Base-by-base conservation (phyloP, 345 rosid genomes). In the Erucastrum elatum region DNA sequence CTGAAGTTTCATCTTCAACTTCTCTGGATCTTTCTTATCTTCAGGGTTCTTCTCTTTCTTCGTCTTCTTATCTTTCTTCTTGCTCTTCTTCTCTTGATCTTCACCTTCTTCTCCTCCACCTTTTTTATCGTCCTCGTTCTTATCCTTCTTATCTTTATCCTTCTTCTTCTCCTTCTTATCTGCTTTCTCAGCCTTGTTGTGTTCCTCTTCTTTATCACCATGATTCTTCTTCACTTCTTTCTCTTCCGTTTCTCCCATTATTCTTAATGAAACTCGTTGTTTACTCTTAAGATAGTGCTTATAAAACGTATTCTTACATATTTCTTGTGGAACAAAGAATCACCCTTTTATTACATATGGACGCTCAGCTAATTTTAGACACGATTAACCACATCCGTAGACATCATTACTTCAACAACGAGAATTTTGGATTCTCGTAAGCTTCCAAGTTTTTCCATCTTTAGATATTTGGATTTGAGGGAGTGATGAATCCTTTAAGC, bases 1-100 rank as follows among this genome's bases (percentile, higher is more conserved):
- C 72, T 82, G 76, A 8, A 91, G 89, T 68, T 90, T 90, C 26
- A 82, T 86, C 77, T 74, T 89, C 37, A 93, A 81, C 65, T 91
- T 91, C 29, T 77, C 80, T 8, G 94, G 91, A 71, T 87, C 90
- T 15, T 83, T 88, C 68, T 89, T 89, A 64, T 89, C 94, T 85
- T 88, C 94, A 55, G 93, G 90, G 76, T 88, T 84, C 83, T 83
- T 85, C 58, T 85, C 84, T 84, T 85, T 85, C 82, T 88, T 84
- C 80, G 75, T 68, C 84, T 58, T 89, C 82, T 73, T 64, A 80
- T 81, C 75, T 76, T 77, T 80, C 86, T 75, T 82, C 83, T 68
- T 83, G 76, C 65, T 77, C 74, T 81, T 86, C 82, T 74, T 86
- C 79, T 74, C 78, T 77, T 73, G 78, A 71, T 70, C 72, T 70